Evolutionary conservation across 1,139 yeast genomes (phyloP), one percentile per base, ranked within the genome.

Genomic region (Hansenula sp.): DNA sequence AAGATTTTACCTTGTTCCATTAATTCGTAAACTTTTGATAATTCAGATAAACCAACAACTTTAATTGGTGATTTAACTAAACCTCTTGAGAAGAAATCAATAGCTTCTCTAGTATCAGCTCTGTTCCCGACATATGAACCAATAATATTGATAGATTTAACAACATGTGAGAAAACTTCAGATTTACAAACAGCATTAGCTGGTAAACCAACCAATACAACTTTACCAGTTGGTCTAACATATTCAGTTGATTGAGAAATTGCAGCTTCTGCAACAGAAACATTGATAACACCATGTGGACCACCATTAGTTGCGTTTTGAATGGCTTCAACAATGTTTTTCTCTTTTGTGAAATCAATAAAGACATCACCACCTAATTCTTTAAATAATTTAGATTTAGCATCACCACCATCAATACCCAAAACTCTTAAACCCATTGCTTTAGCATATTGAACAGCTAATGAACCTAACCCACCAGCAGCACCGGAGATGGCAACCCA

Each of bases 121-220:
- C 89, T 77, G 74, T 81, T 82, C 53, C 91, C 91, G 49, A 84
- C 90, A 59, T 81, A 82, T 41, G 89, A 82, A 51, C 89, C 90
- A 61, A 71, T 76, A 59, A 83, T 77, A 62, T 67, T 70, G 58
- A 82, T 68, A 44, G 84, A 75, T 66, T 72, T 79, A 54, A 80
- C 74, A 52, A 83, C 89, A 42, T 83, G 74, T 50, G 68, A 68
- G 67, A 83, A 79, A 46, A 83, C 83, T 42, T 76, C 73, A 30
- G 84, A 73, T 50, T 68, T 66, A 53, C 74, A 76, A 59, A 74
- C 71, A 47, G 89, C 87, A 55, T 76, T 77, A 33, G 84, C 84
- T 50, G 93, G 93, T 59, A 84, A 72, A 56, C 91, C 91, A 54
- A 84, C 90, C 58, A 82, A 70, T 42, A 84, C 91, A 59, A 82